phyloP scores from a whole-genome alignment of 768 basidiomycete species.

The Mycena leptocephala region DNA sequence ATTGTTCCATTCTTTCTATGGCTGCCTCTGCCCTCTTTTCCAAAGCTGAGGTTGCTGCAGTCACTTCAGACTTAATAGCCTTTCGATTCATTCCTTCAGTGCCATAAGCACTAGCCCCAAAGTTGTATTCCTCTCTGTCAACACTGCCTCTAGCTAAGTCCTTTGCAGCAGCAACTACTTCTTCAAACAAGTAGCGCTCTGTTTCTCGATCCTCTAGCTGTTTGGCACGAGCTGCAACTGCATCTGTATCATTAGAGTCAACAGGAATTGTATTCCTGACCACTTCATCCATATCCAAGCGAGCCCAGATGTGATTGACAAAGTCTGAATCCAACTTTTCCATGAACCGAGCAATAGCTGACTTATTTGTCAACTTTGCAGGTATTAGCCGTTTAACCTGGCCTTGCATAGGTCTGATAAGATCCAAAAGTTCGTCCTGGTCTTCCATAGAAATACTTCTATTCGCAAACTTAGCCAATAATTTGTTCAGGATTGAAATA shows the following conservation, averaged over 20 bases:
- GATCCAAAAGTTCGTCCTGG: not conserved
- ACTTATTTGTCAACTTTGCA: not conserved
- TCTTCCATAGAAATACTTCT: not conserved
- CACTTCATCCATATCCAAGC: slow-evolving; percentile 4
- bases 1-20: not conserved
- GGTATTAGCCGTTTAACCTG: not conserved
- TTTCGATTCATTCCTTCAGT: not conserved
- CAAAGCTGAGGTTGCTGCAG: not conserved
- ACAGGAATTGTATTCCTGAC: not conserved
- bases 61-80: not conserved
- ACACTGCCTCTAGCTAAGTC: not conserved
- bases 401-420: not conserved
- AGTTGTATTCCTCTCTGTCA: not conserved
- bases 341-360: not conserved
- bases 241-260: not conserved
- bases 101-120: not conserved
- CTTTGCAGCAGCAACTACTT: slow-evolving; percentile 4
- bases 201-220: no score
- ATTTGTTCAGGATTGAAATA: not conserved
- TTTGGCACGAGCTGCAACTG: no score
- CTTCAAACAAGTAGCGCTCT: no score
- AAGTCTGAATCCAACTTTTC: not conserved
- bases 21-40: not conserved
- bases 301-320: not conserved
- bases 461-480: not conserved